These are phyloP conservation scores for Astrocystis sublimbata DNA, from an alignment of 495 filamentous ascomycete species.

Conservation along the genomic window DNA sequence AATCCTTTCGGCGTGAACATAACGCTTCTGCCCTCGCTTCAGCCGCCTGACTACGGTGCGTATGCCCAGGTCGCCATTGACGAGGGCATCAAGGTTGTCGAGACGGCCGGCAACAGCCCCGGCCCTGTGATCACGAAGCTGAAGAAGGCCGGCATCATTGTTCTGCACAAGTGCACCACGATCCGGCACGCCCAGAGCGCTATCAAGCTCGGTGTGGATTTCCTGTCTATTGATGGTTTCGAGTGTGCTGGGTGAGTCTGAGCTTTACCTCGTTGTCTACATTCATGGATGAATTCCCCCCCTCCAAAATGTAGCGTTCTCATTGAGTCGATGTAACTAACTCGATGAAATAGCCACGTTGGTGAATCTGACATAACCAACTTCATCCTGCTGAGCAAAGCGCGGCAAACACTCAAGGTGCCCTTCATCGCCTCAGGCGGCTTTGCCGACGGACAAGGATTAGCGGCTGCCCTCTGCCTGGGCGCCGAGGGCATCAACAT, in stretches of 20 bases:
- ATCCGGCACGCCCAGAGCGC: constrained; percentile 91
- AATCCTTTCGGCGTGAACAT: constrained; percentile 95
- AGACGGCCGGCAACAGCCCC: constrained; percentile 94
- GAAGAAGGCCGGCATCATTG: constrained; percentile 73
- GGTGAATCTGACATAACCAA: constrained; percentile 97
- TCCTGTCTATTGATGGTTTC: constrained; percentile 94
- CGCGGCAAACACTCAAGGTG: constrained; percentile 77
- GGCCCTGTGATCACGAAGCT: constrained; percentile 88
- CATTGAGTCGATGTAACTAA: no score
- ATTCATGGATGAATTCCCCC: no score
- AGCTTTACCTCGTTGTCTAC: not conserved
- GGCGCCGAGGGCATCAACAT: constrained; percentile 97
- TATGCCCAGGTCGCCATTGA: constrained; percentile 94
- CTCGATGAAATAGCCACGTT: constrained; percentile 58
- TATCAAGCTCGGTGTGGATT: constrained; percentile 93
- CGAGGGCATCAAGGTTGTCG: constrained; percentile 90
- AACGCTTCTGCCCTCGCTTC: constrained; percentile 86
- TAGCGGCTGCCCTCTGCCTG: constrained; percentile 87
- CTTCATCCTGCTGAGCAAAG: constrained; percentile 86
- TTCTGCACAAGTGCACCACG: constrained; percentile 97
- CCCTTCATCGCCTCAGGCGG: constrained; percentile 96
- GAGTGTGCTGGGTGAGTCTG: constrained; percentile 90
- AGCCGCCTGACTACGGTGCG: constrained; percentile 86
- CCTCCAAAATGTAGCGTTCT: no score
- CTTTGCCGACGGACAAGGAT: constrained; percentile 91